Evolutionary conservation across 1,284 basidiomycete genomes (phyloP).

Genomic region (Pascua guehoae): DNA sequence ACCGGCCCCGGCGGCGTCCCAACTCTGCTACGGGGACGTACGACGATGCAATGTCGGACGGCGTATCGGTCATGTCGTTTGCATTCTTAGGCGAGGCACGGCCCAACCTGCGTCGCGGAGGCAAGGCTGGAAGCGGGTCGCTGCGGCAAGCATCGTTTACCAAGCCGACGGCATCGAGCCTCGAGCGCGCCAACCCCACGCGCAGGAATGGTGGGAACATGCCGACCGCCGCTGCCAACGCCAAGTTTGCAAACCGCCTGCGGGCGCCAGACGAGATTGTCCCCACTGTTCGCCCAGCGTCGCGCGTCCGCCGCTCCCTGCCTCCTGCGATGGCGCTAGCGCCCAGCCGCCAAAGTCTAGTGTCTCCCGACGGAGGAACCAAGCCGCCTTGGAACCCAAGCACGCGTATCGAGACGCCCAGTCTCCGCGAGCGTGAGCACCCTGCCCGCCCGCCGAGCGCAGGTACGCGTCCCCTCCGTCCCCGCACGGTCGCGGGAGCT

Average conservation of each 20-base stretch:
- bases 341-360: background rate
- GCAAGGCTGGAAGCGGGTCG: background rate
- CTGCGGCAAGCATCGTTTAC: background rate
- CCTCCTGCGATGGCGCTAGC: conserved; percentile 24
- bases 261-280: conserved; percentile 21
- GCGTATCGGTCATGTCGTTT: conserved; percentile 40
- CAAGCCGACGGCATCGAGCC: conserved; percentile 2
- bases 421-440: background rate
- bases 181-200: background rate
- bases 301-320: conserved; percentile 20
- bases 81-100: conserved; percentile 30
- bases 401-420: conserved; percentile 1
- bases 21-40: background rate
- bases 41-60: conserved; percentile 25
- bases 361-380: background rate
- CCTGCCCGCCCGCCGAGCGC: no score
- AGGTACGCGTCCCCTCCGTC: no score
- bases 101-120: background rate
- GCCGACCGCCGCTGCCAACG: conserved; percentile 28
- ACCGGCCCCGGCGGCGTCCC: conserved; percentile 6
- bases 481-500: no score
- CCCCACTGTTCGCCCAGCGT: conserved; percentile 13
- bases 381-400: conserved; percentile 11
- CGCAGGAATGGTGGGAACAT: conserved; percentile 20
- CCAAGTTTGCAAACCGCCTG: conserved; percentile 44